Base-by-base conservation (phyloP, 1,284 basidiomycete species). In the Cryptococcus wingfieldii region DNA sequence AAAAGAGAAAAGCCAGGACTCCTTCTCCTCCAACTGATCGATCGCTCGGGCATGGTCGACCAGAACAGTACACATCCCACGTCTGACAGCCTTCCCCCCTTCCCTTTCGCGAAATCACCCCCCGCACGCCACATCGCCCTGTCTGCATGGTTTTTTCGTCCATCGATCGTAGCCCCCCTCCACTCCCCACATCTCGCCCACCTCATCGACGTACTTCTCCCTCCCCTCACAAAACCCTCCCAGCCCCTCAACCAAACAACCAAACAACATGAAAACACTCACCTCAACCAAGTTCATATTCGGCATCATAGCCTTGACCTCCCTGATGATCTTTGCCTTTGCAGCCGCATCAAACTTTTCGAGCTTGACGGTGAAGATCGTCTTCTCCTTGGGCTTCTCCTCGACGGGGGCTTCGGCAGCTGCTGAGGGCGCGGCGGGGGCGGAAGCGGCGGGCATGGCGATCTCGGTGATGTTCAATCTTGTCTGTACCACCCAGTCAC, bases 301-400 rank as follows among this genome's bases (percentile, higher is more conserved):
- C 34, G 93, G 91, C 66, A 95, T 87, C 65, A 96, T 76, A 9
- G 89, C 90, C 83, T 99, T 99, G 69, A 99, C 90, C 78, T 98
- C 96, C 68, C 90, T 86, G 74, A 99, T 99, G 67, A 98, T 86
- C 82, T 99, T 99, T 43, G 96, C 90, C 79, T 99, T 98, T 57
- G 89, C 82, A 19, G 84, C 80, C 4, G 90, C 83, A 62, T 95
- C 92, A 69, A 97, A 94, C 58, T 90, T 90, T 73, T 93, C 90
- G 45, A 98, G 83, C 77, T 87, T 95, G 71, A 98, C 86, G 66
- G 87, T 95, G 80, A 99, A 98, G 44, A 95, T 84, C 8, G 94
- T 96, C 86, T 98, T 98, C 80, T 98, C 96, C 80, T 97, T 98
- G 50, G 94, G 94, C 77, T 96, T 96, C 76, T 94, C 93, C 38